phyloP scores from a whole-genome alignment of 2,329 filamentous ascomycete genomes.

The Pseudogymnoascus sp. region DNA sequence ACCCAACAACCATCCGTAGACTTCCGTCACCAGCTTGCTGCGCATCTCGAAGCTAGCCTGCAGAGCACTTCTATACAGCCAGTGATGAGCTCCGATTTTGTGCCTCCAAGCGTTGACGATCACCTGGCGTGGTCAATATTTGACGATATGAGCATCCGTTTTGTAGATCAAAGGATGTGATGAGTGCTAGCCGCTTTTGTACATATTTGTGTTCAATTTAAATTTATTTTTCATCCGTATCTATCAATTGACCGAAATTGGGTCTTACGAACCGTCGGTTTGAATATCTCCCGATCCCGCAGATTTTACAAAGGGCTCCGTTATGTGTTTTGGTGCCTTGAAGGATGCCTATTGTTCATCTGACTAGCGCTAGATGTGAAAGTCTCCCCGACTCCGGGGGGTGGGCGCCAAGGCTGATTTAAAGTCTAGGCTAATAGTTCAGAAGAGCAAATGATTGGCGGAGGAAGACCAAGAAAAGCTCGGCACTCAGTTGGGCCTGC shows the following conservation, averaged over 20 bases:
- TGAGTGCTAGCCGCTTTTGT: background rate
- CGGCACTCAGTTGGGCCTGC: background rate
- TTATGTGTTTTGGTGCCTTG: background rate
- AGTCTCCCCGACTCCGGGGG: background rate
- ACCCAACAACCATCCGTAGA: slow-evolving; percentile 20
- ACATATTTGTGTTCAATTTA: background rate
- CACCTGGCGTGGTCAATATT: slow-evolving; percentile 20
- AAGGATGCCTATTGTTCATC: background rate
- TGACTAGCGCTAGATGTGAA: background rate
- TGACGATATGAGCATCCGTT: slow-evolving; percentile 18
- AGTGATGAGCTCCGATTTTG: slow-evolving; percentile 9
- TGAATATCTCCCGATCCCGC: background rate
- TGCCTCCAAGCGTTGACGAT: slow-evolving; percentile 9
- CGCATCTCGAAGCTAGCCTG: slow-evolving; percentile 19
- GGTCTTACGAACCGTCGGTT: too few species aligned
- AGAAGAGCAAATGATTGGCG: background rate
- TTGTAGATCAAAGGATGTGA: slow-evolving; percentile 6
- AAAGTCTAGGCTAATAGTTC: background rate
- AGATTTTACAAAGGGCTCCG: background rate
- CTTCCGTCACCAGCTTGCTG: slow-evolving; percentile 19
- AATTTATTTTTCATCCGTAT: background rate
- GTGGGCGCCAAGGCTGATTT: background rate
- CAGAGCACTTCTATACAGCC: slow-evolving; percentile 20
- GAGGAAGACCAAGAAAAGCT: background rate
- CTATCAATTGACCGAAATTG: too few species aligned